Conservation (phyloP, 2,329 filamentous ascomycete species). For the Diaporthe destruens region DNA sequence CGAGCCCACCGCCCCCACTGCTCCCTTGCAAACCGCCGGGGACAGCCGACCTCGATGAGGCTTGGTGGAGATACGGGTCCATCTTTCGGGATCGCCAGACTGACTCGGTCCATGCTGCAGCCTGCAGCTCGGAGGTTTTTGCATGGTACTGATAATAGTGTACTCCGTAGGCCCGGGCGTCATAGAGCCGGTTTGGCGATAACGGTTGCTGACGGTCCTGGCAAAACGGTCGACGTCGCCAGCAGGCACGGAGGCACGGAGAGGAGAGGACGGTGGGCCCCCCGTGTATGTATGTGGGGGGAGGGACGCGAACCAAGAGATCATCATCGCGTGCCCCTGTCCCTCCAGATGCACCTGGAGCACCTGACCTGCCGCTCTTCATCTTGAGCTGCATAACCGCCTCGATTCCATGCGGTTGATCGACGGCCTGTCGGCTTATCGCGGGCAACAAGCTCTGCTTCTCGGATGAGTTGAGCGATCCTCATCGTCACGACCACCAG, state of each 20-base stretch:
- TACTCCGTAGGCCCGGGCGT: constrained; percentile 9
- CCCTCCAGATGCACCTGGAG: constrained; percentile 9
- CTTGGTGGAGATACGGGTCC: constrained; percentile 21
- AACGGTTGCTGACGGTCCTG: not conserved
- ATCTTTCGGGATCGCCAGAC: constrained; percentile 32
- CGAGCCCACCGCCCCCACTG: constrained; percentile 23
- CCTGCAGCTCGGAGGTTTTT: constrained; percentile 3
- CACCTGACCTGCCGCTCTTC: constrained; percentile 29
- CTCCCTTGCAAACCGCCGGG: constrained; percentile 37
- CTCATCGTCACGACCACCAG: constrained; percentile 10
- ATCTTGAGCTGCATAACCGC: constrained; percentile 3
- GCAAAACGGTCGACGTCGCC: not conserved
- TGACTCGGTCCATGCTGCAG: constrained; percentile 31
- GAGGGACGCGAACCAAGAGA: not conserved
- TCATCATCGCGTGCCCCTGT: constrained; percentile 7
- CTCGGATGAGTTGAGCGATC: not conserved
- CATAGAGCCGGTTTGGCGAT: not conserved
- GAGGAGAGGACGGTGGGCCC: not conserved
- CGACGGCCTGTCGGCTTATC: constrained; percentile 12
- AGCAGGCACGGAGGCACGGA: not conserved
- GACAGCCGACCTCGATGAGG: constrained; percentile 32
- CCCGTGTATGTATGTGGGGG: not conserved
- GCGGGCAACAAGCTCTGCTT: not conserved
- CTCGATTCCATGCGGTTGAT: not conserved
- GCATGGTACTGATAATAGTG: constrained; percentile 17